phyloP scores from a whole-genome alignment of 108 stramenopile species.

The Nannochloropsis oceanica region DNA sequence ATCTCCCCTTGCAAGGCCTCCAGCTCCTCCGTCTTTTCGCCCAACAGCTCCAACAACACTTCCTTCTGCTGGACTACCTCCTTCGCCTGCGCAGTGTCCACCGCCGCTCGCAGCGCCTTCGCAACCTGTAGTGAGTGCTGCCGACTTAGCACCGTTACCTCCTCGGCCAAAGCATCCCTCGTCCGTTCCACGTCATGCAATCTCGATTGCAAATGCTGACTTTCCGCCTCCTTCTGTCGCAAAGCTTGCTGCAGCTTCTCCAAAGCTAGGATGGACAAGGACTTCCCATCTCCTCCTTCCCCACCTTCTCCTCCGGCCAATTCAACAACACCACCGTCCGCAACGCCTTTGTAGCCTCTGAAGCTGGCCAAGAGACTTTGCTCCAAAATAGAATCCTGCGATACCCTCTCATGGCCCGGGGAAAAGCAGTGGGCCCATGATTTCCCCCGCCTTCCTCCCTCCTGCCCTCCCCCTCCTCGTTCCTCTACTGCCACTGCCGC shows the following conservation, averaged over 20 bases:
- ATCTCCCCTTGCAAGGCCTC: conserved; percentile 10
- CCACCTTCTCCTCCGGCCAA: neutral
- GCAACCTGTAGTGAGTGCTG: conserved; percentile 9
- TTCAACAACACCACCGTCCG: neutral
- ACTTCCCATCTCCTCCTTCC: neutral
- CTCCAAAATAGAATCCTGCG: neutral
- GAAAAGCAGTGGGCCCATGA: no score
- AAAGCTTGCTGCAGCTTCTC: neutral
- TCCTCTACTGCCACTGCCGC: neutral
- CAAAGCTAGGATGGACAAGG: neutral
- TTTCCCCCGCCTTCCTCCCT: no score
- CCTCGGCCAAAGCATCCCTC: conserved; percentile 13
- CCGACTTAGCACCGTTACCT: conserved; percentile 8
- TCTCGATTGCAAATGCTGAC: neutral
- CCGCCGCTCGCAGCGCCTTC: neutral
- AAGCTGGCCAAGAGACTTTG: no score
- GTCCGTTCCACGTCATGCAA: conserved; percentile 8
- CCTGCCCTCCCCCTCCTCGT: neutral
- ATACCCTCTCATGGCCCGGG: neutral
- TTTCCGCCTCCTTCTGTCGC: neutral
- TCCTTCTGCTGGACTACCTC: conserved; percentile 3
- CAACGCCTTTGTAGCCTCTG: neutral
- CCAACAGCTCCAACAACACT: conserved; percentile 18
- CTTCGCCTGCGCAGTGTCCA: neutral
- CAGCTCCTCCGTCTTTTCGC: conserved; percentile 22